Percentiles rank a stretch among this genome's conserved stretches.
Evolutionary conservation across 768 basidiomycete species (phyloP).

Genomic region (Mycena maculata): DNA sequence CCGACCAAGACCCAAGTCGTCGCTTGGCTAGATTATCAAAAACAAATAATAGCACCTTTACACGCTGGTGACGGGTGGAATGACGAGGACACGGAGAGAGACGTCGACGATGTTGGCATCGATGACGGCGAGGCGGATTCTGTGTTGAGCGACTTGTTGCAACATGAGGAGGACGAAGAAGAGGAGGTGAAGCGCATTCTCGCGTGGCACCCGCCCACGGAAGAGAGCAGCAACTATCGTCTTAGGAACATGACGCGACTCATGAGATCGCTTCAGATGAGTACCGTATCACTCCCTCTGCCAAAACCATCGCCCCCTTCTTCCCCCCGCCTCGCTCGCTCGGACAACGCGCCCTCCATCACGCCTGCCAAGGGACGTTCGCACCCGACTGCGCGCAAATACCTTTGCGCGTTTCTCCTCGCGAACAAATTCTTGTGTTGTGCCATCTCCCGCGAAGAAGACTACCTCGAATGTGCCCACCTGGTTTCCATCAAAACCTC

Average conservation of each 20-base stretch:
- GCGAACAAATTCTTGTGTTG: neutral
- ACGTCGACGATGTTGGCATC: neutral
- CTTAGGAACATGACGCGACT: too few relatives aligned
- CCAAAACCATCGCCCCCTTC: neutral
- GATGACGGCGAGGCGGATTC: neutral
- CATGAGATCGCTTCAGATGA: too few relatives aligned
- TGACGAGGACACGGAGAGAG: neutral
- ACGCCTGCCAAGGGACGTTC: neutral
- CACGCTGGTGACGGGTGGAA: too few relatives aligned
- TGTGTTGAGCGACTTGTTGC: neutral
- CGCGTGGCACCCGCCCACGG: too few relatives aligned
- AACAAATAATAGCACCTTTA: too few relatives aligned
- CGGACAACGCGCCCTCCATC: neutral
- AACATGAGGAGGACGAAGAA: neutral
- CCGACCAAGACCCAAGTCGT: neutral
- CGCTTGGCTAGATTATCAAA: neutral
- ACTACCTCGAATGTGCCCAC: neutral
- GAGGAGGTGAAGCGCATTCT: neutral
- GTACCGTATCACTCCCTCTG: neutral
- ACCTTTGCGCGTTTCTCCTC: neutral
- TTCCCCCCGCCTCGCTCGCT: neutral
- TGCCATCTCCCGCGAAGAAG: neutral
- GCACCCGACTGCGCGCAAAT: neutral
- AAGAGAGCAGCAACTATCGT: too few relatives aligned
- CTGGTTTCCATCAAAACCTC: neutral